Evolutionary conservation across 495 filamentous ascomycete species (phyloP).

Genomic region (Trichodelitschia bisporula): DNA sequence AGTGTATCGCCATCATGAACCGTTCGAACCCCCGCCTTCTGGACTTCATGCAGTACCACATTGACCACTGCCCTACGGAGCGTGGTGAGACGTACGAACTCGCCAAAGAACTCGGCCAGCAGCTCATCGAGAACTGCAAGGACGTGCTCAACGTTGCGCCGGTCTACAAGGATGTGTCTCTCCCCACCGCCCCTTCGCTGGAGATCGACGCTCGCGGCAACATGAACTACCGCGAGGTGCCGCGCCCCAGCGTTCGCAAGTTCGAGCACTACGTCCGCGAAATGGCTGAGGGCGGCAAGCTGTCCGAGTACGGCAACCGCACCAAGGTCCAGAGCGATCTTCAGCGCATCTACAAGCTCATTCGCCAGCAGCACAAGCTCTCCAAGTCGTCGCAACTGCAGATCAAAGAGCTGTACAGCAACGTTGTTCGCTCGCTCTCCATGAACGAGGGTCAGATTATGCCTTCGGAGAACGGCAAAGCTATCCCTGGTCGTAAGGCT

Average conservation of each 20-base stretch:
- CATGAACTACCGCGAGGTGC: slow-evolving; percentile 67
- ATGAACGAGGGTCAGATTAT: slow-evolving; percentile 98
- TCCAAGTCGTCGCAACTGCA: slow-evolving; percentile 85
- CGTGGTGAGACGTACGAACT: slow-evolving; percentile 92
- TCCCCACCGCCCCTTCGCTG: slow-evolving; percentile 80
- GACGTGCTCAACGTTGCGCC: slow-evolving; percentile 64
- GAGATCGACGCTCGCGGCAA: slow-evolving; percentile 75
- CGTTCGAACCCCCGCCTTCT: slow-evolving; percentile 83
- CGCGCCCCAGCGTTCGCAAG: slow-evolving; percentile 78
- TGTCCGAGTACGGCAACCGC: slow-evolving; percentile 94
- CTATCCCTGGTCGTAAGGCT: slow-evolving; percentile 25
- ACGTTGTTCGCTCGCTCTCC: slow-evolving; percentile 70
- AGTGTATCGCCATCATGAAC: slow-evolving; percentile 98
- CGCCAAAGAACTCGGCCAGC: slow-evolving; percentile 81
- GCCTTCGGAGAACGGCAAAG: slow-evolving; percentile 45
- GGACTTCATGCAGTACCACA: slow-evolving; percentile 99
- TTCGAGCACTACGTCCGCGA: slow-evolving; percentile 96
- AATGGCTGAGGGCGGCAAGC: slow-evolving; percentile 95
- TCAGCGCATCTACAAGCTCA: slow-evolving; percentile 83
- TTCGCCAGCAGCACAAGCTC: slow-evolving; percentile 87
- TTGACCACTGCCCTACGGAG: slow-evolving; percentile 94
- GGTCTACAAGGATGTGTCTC: slow-evolving; percentile 81
- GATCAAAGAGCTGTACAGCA: slow-evolving; percentile 82
- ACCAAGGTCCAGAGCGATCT: slow-evolving; percentile 95
- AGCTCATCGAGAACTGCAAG: slow-evolving; percentile 93